Base-by-base conservation (phyloP, 2,329 filamentous ascomycete species). In the Lecanicillium sp. region DNA sequence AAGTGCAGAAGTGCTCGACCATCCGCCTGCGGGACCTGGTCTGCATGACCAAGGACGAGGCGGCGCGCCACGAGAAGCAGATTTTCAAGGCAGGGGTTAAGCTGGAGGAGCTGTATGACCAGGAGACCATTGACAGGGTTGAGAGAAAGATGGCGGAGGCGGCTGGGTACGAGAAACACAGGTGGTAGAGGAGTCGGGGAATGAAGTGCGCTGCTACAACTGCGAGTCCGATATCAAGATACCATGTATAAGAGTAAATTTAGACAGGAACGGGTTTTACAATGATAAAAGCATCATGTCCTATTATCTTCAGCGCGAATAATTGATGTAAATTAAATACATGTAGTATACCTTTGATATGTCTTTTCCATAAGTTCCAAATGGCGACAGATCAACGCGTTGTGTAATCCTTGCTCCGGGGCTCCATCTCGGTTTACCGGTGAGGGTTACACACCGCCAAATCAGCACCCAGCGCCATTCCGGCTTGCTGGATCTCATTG, bases 11-110 rank as follows among this genome's bases (percentile, higher is more conserved):
- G 60, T 81, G 77, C 38, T 83, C 87, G n/a, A 77, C 74, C 3
- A 56, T 97, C 4, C 66, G 73, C 26, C 67, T 91, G 56, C 74
- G 77, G 23, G 84, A 95, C 38, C 62, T 96, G 51, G 90, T 95
- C 0, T 87, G 86, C 58, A 88, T 96, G 87, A 96, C 90, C 1
- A 95, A 90, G 64, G 90, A 96, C 52, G 90, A 96, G 66, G 87
- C 86, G 3, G 69, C 75, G 14, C 75, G 78, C 50, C 93, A 98
- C 65, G 87, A 94, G 62, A 86, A 83, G 63, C 74, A 88, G 60
- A 75, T 97, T 1, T 70, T 97, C 37, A 83, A 79, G 57, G 86
- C 79, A 0, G 77, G 75, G 1, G 86, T 83, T 67, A 67, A 62
- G 8, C 71, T 80, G 0, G 84, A 87, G 54, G 84, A 91, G 1